These are phyloP conservation scores for Teratosphaeriaceae sp. DNA, from an alignment of 2,329 filamentous ascomycete genomes.

Conservation along the genomic window DNA sequence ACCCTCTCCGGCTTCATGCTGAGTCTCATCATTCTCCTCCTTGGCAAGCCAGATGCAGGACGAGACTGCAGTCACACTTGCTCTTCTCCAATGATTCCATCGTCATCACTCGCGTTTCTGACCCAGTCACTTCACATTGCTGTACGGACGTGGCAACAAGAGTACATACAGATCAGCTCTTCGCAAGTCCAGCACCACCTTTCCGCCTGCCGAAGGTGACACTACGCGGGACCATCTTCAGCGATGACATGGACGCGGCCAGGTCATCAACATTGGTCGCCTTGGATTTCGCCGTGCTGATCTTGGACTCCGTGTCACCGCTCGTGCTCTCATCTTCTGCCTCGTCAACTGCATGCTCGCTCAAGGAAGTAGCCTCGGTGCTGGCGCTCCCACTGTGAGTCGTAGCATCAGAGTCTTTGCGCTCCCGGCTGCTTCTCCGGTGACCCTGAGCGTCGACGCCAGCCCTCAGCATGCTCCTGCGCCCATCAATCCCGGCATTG, in stretches of 20 bases:
- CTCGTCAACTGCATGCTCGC: neutral
- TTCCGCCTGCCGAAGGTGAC: slow-evolving; percentile 15
- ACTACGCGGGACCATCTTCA: slow-evolving; percentile 21
- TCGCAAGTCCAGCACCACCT: slow-evolving; percentile 11
- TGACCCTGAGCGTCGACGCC: slow-evolving; percentile 29
- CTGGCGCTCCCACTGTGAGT: slow-evolving; percentile 1
- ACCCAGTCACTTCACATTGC: no score
- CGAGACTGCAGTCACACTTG: no score
- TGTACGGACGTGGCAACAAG: no score
- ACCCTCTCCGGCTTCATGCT: no score
- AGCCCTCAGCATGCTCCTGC: slow-evolving; percentile 69
- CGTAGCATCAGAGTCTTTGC: slow-evolving; percentile 6
- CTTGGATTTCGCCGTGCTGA: neutral
- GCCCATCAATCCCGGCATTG: slow-evolving; percentile 81
- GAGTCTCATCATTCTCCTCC: no score
- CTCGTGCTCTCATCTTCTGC: neutral
- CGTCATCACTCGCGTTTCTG: no score
- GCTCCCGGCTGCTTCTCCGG: slow-evolving; percentile 25
- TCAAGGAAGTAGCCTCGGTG: slow-evolving; percentile 2
- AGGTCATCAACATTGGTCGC: slow-evolving; percentile 12
- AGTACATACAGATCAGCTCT: slow-evolving; percentile 5
- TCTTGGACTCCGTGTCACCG: neutral
- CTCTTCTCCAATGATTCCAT: no score
- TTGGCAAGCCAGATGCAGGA: no score
- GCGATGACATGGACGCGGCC: slow-evolving; percentile 13